A percentile compares a stretch with the other conserved stretches of the same genome.
These are phyloP conservation scores for Podospora comata DNA, from an alignment of 495 filamentous ascomycete species.

Conservation along the genomic window DNA sequence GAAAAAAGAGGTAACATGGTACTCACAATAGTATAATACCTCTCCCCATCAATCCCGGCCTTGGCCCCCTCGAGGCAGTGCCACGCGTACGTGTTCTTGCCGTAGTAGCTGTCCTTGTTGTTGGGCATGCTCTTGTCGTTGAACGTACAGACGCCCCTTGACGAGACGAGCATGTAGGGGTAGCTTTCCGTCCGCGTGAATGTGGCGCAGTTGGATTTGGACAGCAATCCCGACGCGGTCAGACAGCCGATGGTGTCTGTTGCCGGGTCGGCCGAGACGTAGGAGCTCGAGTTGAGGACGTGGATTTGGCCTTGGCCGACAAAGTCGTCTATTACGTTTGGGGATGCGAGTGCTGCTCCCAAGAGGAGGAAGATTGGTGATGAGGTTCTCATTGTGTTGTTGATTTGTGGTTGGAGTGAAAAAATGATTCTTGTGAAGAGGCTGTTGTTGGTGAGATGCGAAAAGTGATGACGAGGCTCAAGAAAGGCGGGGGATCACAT, in stretches of 20 bases:
- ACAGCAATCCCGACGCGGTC: constrained; percentile 26
- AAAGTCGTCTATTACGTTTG: constrained; percentile 19
- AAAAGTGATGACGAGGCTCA: neutral
- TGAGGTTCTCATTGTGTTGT: neutral
- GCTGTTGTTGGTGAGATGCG: neutral
- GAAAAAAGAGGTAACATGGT: neutral
- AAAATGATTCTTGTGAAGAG: neutral
- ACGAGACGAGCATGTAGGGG: constrained; percentile 32
- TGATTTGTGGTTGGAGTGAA: neutral
- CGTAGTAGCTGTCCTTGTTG: constrained; percentile 39
- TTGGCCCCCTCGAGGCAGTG: constrained; percentile 19
- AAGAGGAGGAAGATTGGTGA: neutral
- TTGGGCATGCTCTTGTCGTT: constrained; percentile 28
- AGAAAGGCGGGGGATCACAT: neutral
- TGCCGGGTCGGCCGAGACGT: constrained; percentile 12
- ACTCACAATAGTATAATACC: constrained; percentile 34
- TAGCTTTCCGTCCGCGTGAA: constrained; percentile 24
- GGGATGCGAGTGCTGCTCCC: neutral
- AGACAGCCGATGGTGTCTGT: constrained; percentile 35
- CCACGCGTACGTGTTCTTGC: constrained; percentile 28
- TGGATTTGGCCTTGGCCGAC: constrained; percentile 31
- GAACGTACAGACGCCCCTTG: constrained; percentile 34
- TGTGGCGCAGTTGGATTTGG: constrained; percentile 31
- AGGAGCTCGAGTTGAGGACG: constrained; percentile 30
- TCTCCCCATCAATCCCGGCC: constrained; percentile 10